These are phyloP conservation scores for Penicillium mononematosum DNA, from an alignment of 495 filamentous ascomycete genomes.

Conservation along the genomic window DNA sequence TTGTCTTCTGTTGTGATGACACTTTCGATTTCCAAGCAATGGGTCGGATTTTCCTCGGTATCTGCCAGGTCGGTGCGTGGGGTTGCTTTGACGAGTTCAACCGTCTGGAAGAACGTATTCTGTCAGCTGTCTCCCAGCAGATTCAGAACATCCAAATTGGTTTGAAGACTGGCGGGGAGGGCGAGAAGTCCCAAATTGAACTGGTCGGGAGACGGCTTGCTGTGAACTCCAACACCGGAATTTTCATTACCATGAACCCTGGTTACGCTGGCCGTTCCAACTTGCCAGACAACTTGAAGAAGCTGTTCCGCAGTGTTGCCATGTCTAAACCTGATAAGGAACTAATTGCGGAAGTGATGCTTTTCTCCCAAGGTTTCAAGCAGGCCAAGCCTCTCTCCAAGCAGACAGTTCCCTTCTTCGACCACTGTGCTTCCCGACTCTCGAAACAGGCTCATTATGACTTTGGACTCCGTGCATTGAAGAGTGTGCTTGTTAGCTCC, in stretches of 20 bases:
- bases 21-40: constrained; percentile 99
- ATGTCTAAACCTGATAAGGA: constrained; percentile 99
- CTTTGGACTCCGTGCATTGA: constrained; percentile 94
- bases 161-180: constrained; percentile 73
- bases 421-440: constrained; percentile 72
- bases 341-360: constrained; percentile 98
- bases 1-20: constrained; percentile 98
- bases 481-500: constrained; percentile 97
- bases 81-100: constrained; percentile 99
- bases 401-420: constrained; percentile 97
- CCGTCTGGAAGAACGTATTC: constrained; percentile 90
- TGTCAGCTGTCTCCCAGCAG: constrained; percentile 97
- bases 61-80: constrained; percentile 98
- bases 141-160: constrained; percentile 99
- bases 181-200: constrained; percentile 84
- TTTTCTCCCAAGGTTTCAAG: constrained; percentile 98
- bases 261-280: constrained; percentile 98
- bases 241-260: constrained; percentile 99
- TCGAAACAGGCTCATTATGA: constrained; percentile 99
- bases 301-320: constrained; percentile 96
- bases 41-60: constrained; percentile 98
- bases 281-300: constrained; percentile 97
- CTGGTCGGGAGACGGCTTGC: constrained; percentile 82
- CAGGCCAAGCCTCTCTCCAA: constrained; percentile 90
- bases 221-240: constrained; percentile 89